These are phyloP conservation scores for Stentor roeselii DNA, from an alignment of 73 alveolate genomes.

Conservation along the genomic window DNA sequence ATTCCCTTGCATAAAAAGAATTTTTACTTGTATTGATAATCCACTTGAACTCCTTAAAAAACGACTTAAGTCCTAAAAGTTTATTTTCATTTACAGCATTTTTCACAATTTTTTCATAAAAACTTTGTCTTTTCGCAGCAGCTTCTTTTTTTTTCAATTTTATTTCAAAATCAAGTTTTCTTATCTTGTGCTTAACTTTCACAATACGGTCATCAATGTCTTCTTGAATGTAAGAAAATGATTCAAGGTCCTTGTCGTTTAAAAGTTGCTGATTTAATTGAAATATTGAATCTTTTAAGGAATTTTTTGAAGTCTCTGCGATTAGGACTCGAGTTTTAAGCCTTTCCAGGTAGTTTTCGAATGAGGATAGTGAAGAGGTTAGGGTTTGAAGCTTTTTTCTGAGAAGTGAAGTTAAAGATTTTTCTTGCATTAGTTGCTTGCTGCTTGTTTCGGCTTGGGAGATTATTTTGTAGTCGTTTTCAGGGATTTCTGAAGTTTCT, in stretches of 20 bases:
- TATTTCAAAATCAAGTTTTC: not conserved
- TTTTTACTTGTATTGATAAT: not conserved
- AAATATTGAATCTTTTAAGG: too few species aligned
- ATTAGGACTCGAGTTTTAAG: not conserved
- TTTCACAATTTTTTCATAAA: not conserved
- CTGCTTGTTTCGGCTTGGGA: not conserved
- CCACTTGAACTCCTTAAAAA: not conserved
- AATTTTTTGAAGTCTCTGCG: not conserved
- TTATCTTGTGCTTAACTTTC: not conserved
- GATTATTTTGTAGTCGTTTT: not conserved
- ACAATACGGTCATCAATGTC: not conserved
- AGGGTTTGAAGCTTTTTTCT: not conserved
- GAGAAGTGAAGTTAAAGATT: not conserved
- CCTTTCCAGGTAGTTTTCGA: not conserved
- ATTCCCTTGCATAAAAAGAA: not conserved
- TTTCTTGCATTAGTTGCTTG: not conserved
- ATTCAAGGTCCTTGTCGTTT: not conserved
- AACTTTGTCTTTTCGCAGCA: not conserved
- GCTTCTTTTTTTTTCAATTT: not conserved
- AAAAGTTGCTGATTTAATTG: not conserved
- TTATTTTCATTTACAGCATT: not conserved
- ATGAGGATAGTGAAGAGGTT: not conserved
- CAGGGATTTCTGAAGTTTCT: not conserved
- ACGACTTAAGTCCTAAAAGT: not conserved
- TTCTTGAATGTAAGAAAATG: not conserved